These are phyloP conservation scores for Pachyrhizus erosus DNA, from an alignment of 306 rosid genomes.

Conservation along the genomic window DNA sequence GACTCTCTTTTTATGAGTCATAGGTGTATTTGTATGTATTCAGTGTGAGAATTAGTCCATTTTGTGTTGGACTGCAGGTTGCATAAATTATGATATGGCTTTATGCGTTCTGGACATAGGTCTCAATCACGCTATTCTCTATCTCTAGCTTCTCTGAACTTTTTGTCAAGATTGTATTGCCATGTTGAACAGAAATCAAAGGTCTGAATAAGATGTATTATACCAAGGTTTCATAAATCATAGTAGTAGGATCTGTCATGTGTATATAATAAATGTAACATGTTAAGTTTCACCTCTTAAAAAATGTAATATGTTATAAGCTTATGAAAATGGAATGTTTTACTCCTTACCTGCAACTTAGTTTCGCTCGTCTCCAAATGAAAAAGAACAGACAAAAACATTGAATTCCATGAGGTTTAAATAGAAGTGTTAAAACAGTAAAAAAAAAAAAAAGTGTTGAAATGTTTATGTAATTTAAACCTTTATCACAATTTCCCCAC, in stretches of 20 bases:
- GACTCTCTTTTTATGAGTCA: not conserved
- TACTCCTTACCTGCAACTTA: not conserved
- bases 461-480: not conserved
- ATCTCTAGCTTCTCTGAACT: conserved; percentile 52
- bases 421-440: too few relatives aligned
- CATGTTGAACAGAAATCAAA: conserved; percentile 45
- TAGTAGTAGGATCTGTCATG: conserved; percentile 37
- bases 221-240: conserved; percentile 6
- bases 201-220: conserved; percentile 55
- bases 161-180: conserved; percentile 40
- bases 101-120: conserved; percentile 43
- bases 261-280: conserved; percentile 33
- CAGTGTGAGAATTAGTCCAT: conserved; percentile 54
- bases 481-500: too few relatives aligned
- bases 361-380: not conserved
- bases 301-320: not conserved
- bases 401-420: not conserved
- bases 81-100: conserved; percentile 50
- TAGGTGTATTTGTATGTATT: conserved; percentile 48
- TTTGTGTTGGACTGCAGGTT: conserved; percentile 57
- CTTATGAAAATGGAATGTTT: not conserved
- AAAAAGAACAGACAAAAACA: not conserved
- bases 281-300: not conserved
- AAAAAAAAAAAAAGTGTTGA: too few relatives aligned
- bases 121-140: conserved; percentile 35